Percentiles rank a stretch among this genome's conserved stretches.
These are phyloP conservation scores for Moesziomyces sp. DNA, from an alignment of 1,284 basidiomycete species.

Conservation along the genomic window DNA sequence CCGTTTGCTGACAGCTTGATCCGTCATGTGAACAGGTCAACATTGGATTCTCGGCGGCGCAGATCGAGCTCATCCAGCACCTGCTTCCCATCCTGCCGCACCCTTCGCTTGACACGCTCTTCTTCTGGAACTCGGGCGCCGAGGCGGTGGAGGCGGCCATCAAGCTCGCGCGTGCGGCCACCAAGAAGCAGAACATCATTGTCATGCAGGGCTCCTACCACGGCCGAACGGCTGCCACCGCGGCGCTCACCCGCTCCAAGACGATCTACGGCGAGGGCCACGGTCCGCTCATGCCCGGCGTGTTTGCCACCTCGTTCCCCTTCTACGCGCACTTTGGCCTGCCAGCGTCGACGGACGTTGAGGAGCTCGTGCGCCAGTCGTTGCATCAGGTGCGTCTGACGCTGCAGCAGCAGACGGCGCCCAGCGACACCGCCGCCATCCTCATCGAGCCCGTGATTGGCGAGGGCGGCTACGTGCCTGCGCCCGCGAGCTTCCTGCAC, in stretches of 20 bases:
- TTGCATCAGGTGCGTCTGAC: conserved; percentile 86
- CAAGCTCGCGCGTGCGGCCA: conserved; percentile 79
- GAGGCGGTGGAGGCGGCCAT: conserved; percentile 81
- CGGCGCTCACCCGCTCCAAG: conserved; percentile 89
- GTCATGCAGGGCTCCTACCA: conserved; percentile 76
- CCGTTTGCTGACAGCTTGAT: too few relatives aligned
- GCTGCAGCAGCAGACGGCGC: conserved; percentile 83
- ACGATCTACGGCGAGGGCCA: conserved; percentile 85
- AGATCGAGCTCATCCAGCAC: conserved; percentile 56
- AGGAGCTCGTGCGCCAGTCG: conserved; percentile 77
- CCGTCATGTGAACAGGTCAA: conserved; percentile 38
- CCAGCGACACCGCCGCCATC: conserved; percentile 88
- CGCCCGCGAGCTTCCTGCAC: conserved; percentile 81
- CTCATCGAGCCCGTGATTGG: conserved; percentile 91
- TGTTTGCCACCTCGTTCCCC: conserved; percentile 84
- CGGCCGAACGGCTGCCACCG: conserved; percentile 74
- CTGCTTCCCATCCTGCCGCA: conserved; percentile 76
- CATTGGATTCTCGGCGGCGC: conserved; percentile 56
- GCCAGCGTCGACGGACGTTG: conserved; percentile 74
- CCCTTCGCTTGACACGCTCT: conserved; percentile 85
- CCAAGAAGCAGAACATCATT: conserved; percentile 86
- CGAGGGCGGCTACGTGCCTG: conserved; percentile 91
- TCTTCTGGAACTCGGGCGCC: conserved; percentile 86
- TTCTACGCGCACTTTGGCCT: conserved; percentile 90
- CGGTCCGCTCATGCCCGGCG: conserved; percentile 86